phyloP scores from a whole-genome alignment of 2,329 filamentous ascomycete genomes.

The Talaromyces sp. region DNA sequence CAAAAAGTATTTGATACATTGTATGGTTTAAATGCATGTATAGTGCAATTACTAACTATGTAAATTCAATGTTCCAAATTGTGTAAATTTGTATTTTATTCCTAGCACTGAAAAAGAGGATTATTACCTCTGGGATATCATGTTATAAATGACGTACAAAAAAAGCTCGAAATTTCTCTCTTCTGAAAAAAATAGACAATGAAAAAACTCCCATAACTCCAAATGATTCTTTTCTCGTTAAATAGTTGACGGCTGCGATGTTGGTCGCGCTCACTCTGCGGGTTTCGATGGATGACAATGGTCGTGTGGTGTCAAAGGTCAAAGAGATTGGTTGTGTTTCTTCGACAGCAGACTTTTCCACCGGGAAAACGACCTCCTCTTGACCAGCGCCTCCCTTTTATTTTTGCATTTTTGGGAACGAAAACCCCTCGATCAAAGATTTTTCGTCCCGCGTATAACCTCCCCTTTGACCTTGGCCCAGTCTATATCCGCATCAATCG shows the following conservation, averaged over 20 bases:
- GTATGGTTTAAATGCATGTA: not conserved
- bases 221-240: not conserved
- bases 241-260: not conserved
- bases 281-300: not conserved
- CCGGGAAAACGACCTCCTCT: not conserved
- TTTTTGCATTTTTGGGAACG: not conserved
- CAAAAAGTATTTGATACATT: not conserved
- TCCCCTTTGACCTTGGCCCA: conserved; percentile 86
- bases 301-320: not conserved
- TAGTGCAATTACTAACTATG: not conserved
- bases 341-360: not conserved
- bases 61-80: not conserved
- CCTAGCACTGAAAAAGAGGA: not conserved
- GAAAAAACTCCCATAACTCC: not conserved
- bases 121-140: not conserved
- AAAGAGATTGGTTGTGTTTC: not conserved
- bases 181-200: not conserved
- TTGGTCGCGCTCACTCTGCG: not conserved
- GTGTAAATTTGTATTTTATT: not conserved
- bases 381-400: not conserved
- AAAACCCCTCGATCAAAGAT: conserved; percentile 45
- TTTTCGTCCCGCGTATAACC: conserved; percentile 79
- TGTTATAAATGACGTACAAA: not conserved
- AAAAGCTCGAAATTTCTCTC: not conserved
- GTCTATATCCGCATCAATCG: conserved; percentile 82